Base-by-base conservation (phyloP, 768 basidiomycete genomes). In the Phanerodontia chrysosporium region DNA sequence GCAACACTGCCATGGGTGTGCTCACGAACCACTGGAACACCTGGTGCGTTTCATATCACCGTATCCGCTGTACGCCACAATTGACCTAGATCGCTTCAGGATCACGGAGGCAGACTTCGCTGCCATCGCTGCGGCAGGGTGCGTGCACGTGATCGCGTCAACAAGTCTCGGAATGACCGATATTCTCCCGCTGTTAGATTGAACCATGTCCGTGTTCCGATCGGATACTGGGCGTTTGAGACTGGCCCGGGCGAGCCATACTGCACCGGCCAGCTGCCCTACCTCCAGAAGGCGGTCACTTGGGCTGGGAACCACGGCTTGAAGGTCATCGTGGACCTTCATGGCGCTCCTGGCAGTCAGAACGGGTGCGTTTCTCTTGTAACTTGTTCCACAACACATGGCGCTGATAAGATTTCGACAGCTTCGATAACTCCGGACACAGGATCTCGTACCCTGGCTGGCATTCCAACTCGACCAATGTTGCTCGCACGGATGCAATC, bases 221-320 rank as follows among this genome's bases (percentile, higher is more conserved):
- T 95, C 45, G 94, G 92, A 13, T 96, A 90, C 71, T 95, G 91
- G 91, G 92, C 89, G 1, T 92, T 87, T 65, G 91, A 95, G 58
- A 84, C 92, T 35, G 79, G 81, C 22, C 76, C 78, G 13, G 90
- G 90, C 4, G 88, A 93, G 65, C 92, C 92, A 7, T 92, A 80
- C 69, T 83, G 90, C 58, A 81, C 83, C 71, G 90, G 90, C 13
- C 90, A 92, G 69, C 74, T 89, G 32, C 79, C 84, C 21, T 92
- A 87, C 72, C 74, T 92, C 22, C 63, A 76, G 61, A 80, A 84
- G 42, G 90, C 89, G 8, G 79, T 89, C 46, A 69, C 69, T 24
- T 93, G 91, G 85, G 93, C 94, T 1, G 72, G 73, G 46, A 77
- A 78, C 25, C 72, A 90, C 64, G 85, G 86, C 9, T 69, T 98